A percentile compares a stretch with the other conserved stretches of the same genome.
Conservation (phyloP, 495 filamentous ascomycete genomes). For the Talaromyces trachyspermus region DNA sequence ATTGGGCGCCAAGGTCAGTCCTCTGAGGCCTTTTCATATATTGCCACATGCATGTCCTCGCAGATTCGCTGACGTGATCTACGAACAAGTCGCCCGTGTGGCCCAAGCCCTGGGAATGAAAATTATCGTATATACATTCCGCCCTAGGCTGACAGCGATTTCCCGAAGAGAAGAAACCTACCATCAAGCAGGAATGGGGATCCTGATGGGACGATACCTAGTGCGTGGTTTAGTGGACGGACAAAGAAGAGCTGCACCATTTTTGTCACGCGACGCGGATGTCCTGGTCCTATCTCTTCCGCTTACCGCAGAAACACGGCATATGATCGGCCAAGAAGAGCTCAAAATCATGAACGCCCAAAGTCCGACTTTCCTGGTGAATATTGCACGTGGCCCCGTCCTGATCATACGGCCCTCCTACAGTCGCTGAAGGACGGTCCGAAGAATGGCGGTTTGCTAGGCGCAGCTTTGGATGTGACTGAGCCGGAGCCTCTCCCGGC, state of each 20-base stretch:
- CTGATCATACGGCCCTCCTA: conserved; percentile 54
- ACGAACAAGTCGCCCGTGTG: conserved; percentile 48
- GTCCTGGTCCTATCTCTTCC: conserved; percentile 23
- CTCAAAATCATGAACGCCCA: conserved; percentile 43
- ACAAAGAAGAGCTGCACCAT: conserved; percentile 43
- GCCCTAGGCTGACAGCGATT: conserved; percentile 38
- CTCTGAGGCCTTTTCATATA: neutral
- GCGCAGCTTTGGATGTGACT: conserved; percentile 77
- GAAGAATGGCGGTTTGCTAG: conserved; percentile 40
- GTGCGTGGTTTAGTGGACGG: conserved; percentile 57
- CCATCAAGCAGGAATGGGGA: conserved; percentile 63
- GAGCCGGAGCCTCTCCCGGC: conserved; percentile 70
- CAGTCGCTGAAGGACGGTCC: conserved; percentile 50
- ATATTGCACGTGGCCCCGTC: conserved; percentile 59
- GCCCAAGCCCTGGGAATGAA: conserved; percentile 69
- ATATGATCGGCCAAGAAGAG: conserved; percentile 51
- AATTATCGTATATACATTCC: conserved; percentile 72
- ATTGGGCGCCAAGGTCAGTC: conserved; percentile 62
- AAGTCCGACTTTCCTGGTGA: conserved; percentile 53
- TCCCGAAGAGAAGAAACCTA: conserved; percentile 53
- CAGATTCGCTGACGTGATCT: neutral
- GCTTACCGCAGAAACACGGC: conserved; percentile 48
- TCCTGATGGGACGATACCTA: conserved; percentile 55
- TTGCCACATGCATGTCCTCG: no score
- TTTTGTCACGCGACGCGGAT: conserved; percentile 39